Evolutionary conservation across 2,329 filamentous ascomycete species (phyloP).

Genomic region (Botrytis pseudocinerea): DNA sequence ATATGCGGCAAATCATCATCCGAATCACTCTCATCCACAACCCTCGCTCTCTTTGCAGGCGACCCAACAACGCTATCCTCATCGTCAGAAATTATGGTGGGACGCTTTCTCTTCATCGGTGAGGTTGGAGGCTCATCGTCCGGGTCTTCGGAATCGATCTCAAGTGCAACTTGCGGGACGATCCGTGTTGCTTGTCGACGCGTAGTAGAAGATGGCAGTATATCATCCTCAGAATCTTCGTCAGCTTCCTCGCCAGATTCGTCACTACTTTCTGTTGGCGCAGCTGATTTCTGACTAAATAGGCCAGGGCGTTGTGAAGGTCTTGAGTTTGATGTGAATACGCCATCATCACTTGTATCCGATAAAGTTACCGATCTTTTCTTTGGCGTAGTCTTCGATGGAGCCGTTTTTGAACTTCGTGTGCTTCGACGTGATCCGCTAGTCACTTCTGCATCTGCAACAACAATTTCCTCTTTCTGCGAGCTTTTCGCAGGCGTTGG

Average conservation of each 20-base stretch:
- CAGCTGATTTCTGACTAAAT: conserved; percentile 10
- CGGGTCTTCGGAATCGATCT: conserved; percentile 19
- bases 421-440: conserved; percentile 11
- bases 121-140: conserved; percentile 28
- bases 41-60: conserved; percentile 12
- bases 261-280: conserved; percentile 2
- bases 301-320: conserved; percentile 14
- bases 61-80: conserved; percentile 17
- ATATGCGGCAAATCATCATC: conserved; percentile 18
- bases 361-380: conserved; percentile 19
- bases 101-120: conserved; percentile 28
- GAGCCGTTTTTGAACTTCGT: not conserved
- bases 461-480: conserved; percentile 23
- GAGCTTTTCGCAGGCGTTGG: conserved; percentile 34
- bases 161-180: conserved; percentile 13
- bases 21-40: conserved; percentile 5
- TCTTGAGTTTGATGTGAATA: conserved; percentile 14
- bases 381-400: not conserved
- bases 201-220: conserved; percentile 30
- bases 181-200: conserved; percentile 18
- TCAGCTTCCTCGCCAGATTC: not conserved
- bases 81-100: conserved; percentile 10
- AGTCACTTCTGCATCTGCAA: not conserved
- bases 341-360: conserved; percentile 26
- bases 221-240: conserved; percentile 28